A percentile compares a stretch with the other conserved stretches of the same genome.
These are phyloP conservation scores for Fusarium lyarnte DNA, from an alignment of 2,329 filamentous ascomycete species.

Conservation along the genomic window DNA sequence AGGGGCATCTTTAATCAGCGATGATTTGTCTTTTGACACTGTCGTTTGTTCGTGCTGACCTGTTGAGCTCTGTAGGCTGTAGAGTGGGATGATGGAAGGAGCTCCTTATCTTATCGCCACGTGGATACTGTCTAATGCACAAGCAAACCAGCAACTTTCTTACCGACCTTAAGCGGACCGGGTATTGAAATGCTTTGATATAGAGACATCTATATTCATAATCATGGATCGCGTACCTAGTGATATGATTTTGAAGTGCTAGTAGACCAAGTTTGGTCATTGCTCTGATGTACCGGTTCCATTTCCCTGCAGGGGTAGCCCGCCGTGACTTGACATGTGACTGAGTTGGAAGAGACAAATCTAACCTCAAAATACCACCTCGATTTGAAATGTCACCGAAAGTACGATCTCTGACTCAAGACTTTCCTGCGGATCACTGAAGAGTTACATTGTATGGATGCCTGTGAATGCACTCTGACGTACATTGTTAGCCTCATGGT, in stretches of 20 bases:
- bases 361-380: not conserved
- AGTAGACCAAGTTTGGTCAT: not conserved
- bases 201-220: not conserved
- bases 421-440: not conserved
- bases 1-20: slow-evolving; percentile 34
- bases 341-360: not conserved
- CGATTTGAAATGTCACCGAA: not conserved
- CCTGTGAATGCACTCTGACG: slow-evolving; percentile 17
- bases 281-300: not conserved
- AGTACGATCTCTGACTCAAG: slow-evolving; percentile 1
- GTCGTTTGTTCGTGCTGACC: slow-evolving; percentile 6
- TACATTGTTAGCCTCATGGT: not conserved
- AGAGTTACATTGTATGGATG: not conserved
- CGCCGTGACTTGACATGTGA: slow-evolving; percentile 41
- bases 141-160: not conserved
- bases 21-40: slow-evolving; percentile 1
- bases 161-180: not conserved
- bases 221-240: not conserved
- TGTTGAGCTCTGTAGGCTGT: slow-evolving; percentile 8
- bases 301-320: not conserved
- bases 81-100: slow-evolving; percentile 37
- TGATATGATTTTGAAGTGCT: not conserved
- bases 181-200: not conserved
- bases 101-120: slow-evolving; percentile 48
- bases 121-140: slow-evolving; percentile 29